phyloP scores from a whole-genome alignment of 495 filamentous ascomycete species.

The Aspergillus ellipticus region DNA sequence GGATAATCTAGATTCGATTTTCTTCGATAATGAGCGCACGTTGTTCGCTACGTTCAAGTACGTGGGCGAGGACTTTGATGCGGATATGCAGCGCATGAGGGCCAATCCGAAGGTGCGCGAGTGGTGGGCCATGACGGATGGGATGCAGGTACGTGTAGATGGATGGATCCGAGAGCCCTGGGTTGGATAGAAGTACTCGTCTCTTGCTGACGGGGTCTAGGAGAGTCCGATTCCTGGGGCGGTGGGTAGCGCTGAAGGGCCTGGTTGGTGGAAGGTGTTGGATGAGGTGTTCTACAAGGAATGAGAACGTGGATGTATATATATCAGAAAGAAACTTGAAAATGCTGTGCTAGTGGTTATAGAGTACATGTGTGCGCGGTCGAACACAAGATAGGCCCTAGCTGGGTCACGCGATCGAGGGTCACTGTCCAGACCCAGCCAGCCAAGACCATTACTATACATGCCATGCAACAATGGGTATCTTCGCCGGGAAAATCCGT shows the following conservation, averaged over 20 bases:
- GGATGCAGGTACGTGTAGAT: slow-evolving; percentile 53
- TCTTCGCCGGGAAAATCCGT: slow-evolving; percentile 17
- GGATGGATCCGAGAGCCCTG: neutral
- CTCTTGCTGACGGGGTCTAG: too few species aligned
- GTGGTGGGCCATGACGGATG: slow-evolving; percentile 78
- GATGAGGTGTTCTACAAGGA: slow-evolving; percentile 69
- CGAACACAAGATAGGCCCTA: neutral
- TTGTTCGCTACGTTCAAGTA: slow-evolving; percentile 76
- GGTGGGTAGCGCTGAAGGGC: slow-evolving; percentile 57
- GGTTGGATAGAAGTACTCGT: too few species aligned
- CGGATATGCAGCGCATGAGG: slow-evolving; percentile 68
- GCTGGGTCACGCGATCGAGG: too few species aligned
- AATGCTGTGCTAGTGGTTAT: neutral
- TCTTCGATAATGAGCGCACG: slow-evolving; percentile 58
- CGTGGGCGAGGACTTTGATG: slow-evolving; percentile 62
- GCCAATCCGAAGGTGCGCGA: slow-evolving; percentile 66
- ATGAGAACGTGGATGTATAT: slow-evolving; percentile 28
- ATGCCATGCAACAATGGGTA: slow-evolving; percentile 21
- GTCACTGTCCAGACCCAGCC: neutral
- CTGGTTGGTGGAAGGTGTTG: slow-evolving; percentile 67
- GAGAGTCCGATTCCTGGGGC: slow-evolving; percentile 60
- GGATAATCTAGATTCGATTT: slow-evolving; percentile 58
- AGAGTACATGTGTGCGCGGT: neutral
- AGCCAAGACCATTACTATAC: slow-evolving; percentile 6
- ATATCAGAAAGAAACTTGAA: too few species aligned